Percentiles rank a stretch among this genome's conserved stretches.
phyloP scores from a whole-genome alignment of 257 asterid species.

The Forsythia viridissima region DNA sequence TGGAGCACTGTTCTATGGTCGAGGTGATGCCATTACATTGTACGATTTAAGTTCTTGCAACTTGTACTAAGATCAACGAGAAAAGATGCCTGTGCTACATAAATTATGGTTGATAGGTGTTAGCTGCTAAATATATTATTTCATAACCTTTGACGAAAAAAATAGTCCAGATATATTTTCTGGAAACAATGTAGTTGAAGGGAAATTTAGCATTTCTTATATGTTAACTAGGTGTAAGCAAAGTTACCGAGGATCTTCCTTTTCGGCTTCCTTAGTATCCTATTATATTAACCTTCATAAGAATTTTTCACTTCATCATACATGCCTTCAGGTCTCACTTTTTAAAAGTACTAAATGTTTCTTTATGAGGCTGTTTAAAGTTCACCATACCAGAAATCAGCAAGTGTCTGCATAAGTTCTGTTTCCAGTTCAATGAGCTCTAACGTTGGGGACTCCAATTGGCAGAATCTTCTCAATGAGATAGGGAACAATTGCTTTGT shows the following conservation, averaged over 20 bases:
- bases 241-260: constrained; percentile 1
- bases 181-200: background rate
- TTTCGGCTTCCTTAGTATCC: background rate
- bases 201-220: background rate
- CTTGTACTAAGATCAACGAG: background rate
- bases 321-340: no score
- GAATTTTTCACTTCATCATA: no score
- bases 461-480: constrained; percentile 55
- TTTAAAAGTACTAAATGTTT: no score
- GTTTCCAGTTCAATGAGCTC: constrained; percentile 12
- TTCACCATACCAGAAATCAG: background rate
- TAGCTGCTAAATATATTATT: background rate
- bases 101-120: background rate
- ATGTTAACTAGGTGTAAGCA: background rate
- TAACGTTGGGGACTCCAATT: constrained; percentile 24
- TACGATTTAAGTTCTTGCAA: background rate
- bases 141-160: background rate
- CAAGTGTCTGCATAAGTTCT: background rate
- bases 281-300: background rate
- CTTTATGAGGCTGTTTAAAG: background rate
- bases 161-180: background rate
- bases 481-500: constrained; percentile 47
- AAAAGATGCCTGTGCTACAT: background rate
- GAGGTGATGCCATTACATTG: background rate
- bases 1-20: background rate